Percentiles rank a stretch among this genome's conserved stretches.
Conservation (phyloP, 2,329 filamentous ascomycete genomes). For the Ophiognomonia clavigignenti-juglandacearum region DNA sequence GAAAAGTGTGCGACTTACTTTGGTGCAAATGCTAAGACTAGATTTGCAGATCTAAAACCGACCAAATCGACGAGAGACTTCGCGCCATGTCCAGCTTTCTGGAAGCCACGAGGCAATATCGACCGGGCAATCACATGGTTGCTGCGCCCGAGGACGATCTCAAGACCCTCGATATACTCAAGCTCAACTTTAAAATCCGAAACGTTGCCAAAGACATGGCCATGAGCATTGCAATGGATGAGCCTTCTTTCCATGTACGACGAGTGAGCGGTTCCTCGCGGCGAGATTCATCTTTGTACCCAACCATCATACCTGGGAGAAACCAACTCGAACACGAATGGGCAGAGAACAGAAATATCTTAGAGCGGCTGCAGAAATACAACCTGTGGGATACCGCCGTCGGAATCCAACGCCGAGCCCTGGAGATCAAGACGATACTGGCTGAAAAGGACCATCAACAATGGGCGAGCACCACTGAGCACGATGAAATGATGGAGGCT, state of each 20-base stretch:
- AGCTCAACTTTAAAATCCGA: not conserved
- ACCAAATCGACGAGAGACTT: not conserved
- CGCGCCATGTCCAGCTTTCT: not conserved
- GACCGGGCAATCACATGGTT: not conserved
- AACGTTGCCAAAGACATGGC: slow-evolving; percentile 1
- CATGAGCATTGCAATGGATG: not conserved
- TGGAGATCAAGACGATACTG: slow-evolving; percentile 1
- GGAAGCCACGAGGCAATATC: not conserved
- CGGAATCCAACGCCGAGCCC: slow-evolving; percentile 1
- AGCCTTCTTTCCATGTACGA: not conserved
- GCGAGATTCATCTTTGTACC: no score
- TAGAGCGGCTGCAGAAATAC: not conserved
- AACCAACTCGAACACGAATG: slow-evolving; percentile 1
- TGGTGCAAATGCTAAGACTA: not conserved
- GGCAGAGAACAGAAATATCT: not conserved
- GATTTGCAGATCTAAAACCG: slow-evolving; percentile 3
- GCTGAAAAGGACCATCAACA: not conserved
- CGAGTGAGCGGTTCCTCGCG: not conserved
- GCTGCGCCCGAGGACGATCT: not conserved
- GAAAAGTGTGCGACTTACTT: accelerated
- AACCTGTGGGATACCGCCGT: slow-evolving; percentile 2
- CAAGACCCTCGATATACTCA: not conserved
- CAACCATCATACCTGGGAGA: not conserved
- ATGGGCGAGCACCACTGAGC: not conserved
- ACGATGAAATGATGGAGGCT: not conserved